These are phyloP conservation scores for Tuber magnatum DNA, from an alignment of 495 filamentous ascomycete genomes.

Conservation along the genomic window DNA sequence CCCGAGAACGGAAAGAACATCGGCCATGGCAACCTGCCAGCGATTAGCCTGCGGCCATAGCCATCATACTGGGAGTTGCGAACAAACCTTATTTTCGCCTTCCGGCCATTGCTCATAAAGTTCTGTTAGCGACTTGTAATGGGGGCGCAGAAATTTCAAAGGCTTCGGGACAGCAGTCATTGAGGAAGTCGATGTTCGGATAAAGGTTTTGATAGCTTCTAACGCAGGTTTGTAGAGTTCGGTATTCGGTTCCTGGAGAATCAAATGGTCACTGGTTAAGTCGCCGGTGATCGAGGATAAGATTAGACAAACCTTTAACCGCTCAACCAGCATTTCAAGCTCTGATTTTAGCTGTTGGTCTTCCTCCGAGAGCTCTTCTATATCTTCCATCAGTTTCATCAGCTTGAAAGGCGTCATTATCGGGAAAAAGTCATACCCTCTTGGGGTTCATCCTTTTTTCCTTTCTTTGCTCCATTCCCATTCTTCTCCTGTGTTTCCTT, in stretches of 20 bases:
- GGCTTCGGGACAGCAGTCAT: conserved; percentile 99
- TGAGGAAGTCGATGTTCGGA: conserved; percentile 96
- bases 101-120: conserved; percentile 81
- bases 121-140: conserved; percentile 78
- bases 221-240: conserved; percentile 84
- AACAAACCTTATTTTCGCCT: conserved; percentile 67
- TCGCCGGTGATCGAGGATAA: conserved; percentile 8
- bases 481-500: conserved; percentile 62
- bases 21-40: conserved; percentile 67
- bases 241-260: conserved; percentile 68
- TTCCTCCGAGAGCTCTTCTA: conserved; percentile 90
- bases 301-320: conserved; percentile 64
- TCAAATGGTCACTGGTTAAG: conserved; percentile 33
- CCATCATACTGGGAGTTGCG: background rate
- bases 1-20: conserved; percentile 92
- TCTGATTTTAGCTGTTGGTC: conserved; percentile 97
- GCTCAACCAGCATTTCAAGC: conserved; percentile 95
- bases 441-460: conserved; percentile 47
- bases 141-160: conserved; percentile 92
- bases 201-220: conserved; percentile 91
- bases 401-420: conserved; percentile 42
- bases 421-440: conserved; percentile 47
- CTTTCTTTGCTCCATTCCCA: conserved; percentile 66
- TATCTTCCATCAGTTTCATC: conserved; percentile 28
- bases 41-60: conserved; percentile 7